These are phyloP conservation scores for Carpinus viminea DNA, from an alignment of 306 rosid genomes.

Conservation along the genomic window DNA sequence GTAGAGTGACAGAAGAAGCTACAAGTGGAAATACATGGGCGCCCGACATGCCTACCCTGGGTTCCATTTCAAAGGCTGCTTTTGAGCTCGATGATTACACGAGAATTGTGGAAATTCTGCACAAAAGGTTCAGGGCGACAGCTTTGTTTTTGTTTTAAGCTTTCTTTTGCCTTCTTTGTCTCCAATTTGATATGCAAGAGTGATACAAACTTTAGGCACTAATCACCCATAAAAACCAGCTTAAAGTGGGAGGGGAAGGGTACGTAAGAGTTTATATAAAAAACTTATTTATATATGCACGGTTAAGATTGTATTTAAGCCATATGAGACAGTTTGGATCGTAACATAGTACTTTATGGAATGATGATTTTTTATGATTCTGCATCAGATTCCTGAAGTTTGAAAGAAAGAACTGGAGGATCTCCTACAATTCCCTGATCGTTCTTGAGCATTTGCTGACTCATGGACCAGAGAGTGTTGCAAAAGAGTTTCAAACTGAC, in stretches of 20 bases:
- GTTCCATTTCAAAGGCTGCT: slow-evolving; percentile 90
- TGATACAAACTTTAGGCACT: neutral
- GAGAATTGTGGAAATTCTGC: slow-evolving; percentile 58
- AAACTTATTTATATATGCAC: no score
- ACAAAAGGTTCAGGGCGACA: slow-evolving; percentile 33
- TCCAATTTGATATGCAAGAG: neutral
- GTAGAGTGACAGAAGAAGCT: slow-evolving; percentile 87
- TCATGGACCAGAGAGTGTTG: slow-evolving; percentile 94
- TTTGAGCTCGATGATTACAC: slow-evolving; percentile 87
- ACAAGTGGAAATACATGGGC: slow-evolving; percentile 69
- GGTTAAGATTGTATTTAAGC: no score
- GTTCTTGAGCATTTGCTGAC: slow-evolving; percentile 79
- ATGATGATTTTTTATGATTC: slow-evolving; percentile 4
- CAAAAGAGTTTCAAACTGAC: slow-evolving; percentile 67
- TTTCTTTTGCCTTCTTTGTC: slow-evolving; percentile 4
- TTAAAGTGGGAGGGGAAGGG: no score
- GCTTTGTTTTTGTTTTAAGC: neutral
- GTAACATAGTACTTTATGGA: neutral
- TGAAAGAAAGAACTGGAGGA: slow-evolving; percentile 88
- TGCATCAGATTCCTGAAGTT: slow-evolving; percentile 60
- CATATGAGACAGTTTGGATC: no score
- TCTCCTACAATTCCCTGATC: slow-evolving; percentile 67
- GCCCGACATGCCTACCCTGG: slow-evolving; percentile 65
- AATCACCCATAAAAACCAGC: no score
- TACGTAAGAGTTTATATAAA: no score